Percentiles rank a stretch among this genome's conserved stretches.
Conservation (phyloP, 192 early-diverging fungal genomes). For the Rhizophagus clarus region DNA sequence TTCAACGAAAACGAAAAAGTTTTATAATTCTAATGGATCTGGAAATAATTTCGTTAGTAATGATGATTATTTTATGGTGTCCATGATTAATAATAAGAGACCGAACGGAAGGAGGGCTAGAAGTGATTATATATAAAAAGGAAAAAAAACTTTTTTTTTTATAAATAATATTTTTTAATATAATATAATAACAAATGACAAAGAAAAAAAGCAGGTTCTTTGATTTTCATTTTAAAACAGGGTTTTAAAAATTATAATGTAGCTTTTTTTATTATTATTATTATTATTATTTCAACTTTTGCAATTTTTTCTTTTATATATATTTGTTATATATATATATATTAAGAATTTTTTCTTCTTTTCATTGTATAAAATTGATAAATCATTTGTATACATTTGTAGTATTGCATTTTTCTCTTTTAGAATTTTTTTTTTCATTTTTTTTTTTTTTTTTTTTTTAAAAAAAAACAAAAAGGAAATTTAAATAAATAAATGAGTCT, state of each 20-base stretch:
- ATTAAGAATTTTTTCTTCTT: too few relatives aligned
- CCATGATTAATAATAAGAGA: neutral
- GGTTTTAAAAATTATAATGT: neutral
- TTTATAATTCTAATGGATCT: neutral
- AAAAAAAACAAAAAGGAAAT: too few relatives aligned
- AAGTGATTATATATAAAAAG: neutral
- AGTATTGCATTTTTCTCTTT: too few relatives aligned
- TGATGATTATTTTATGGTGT: conserved; percentile 9
- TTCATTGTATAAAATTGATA: too few relatives aligned
- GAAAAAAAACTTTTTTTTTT: neutral
- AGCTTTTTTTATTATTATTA: neutral
- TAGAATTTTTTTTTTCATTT: too few relatives aligned
- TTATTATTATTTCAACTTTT: neutral
- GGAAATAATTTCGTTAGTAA: neutral
- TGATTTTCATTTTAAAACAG: neutral
- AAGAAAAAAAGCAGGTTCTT: neutral
- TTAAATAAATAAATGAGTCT: too few relatives aligned
- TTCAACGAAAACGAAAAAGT: neutral
- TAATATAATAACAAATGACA: neutral
- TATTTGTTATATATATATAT: too few relatives aligned
- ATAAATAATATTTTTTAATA: neutral
- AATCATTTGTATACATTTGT: too few relatives aligned
- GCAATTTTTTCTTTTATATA: too few relatives aligned
- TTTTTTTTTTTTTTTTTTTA: too few relatives aligned
- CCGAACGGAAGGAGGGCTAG: neutral